Conservation (phyloP, 1,284 basidiomycete genomes). For the Pascua sp. region DNA sequence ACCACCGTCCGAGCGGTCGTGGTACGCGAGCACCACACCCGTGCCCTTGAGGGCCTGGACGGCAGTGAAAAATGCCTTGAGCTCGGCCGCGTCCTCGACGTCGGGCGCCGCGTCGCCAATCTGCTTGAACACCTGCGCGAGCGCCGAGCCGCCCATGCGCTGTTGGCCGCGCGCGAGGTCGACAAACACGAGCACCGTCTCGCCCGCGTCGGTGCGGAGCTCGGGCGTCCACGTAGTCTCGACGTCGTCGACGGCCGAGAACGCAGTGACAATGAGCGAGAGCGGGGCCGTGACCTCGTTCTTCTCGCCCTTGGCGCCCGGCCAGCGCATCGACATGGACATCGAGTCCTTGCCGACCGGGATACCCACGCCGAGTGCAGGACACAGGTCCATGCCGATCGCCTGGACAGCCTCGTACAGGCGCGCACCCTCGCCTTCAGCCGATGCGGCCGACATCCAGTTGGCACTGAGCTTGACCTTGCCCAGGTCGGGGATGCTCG, state of each 20-base stretch:
- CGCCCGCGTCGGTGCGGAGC: conserved; percentile 60
- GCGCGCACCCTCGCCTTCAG: conserved; percentile 82
- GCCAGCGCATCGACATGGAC: conserved; percentile 99
- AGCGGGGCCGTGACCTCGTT: conserved; percentile 85
- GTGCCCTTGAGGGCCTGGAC: conserved; percentile 65
- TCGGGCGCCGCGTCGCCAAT: conserved; percentile 76
- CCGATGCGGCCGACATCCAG: conserved; percentile 97
- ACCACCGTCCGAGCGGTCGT: conserved; percentile 96
- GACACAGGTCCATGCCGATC: conserved; percentile 90
- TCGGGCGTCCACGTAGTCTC: conserved; percentile 88
- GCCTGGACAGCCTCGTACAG: conserved; percentile 92
- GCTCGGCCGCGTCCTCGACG: conserved; percentile 69
- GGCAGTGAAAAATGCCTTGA: conserved; percentile 79
- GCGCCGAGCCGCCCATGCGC: conserved; percentile 87
- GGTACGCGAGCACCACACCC: conserved; percentile 82
- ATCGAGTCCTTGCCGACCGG: conserved; percentile 99
- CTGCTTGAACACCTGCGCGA: conserved; percentile 93
- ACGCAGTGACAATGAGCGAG: conserved; percentile 91
- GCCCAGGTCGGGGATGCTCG: conserved; percentile 66
- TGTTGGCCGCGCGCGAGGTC: conserved; percentile 82
- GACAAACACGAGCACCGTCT: conserved; percentile 76
- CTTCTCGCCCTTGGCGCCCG: conserved; percentile 58
- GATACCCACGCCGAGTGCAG: conserved; percentile 87
- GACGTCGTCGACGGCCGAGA: conserved; percentile 79
- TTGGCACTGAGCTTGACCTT: conserved; percentile 93